Percentiles rank a stretch among this genome's conserved stretches.
These are phyloP conservation scores for Boletus sp. DNA, from an alignment of 1,284 basidiomycete genomes.

Conservation along the genomic window DNA sequence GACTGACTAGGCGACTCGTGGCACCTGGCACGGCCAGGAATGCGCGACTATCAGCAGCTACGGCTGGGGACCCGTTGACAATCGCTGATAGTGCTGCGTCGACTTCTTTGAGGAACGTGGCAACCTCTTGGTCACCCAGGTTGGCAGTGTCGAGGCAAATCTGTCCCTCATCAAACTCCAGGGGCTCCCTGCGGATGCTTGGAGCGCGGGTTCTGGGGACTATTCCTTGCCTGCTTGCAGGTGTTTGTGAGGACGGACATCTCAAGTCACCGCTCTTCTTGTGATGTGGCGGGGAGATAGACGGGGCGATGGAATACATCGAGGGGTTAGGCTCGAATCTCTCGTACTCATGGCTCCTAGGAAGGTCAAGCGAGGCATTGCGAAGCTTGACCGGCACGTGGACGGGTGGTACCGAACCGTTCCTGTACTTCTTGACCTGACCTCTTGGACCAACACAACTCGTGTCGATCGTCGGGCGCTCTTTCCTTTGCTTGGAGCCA, in stretches of 20 bases:
- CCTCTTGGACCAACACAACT: constrained; percentile 33
- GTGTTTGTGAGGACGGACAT: constrained; percentile 25
- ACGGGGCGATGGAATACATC: constrained; percentile 33
- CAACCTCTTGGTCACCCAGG: constrained; percentile 31
- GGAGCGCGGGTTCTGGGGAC: constrained; percentile 24
- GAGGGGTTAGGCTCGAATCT: constrained; percentile 30
- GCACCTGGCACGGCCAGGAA: constrained; percentile 30
- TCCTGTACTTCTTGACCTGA: constrained; percentile 33
- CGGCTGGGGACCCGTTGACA: constrained; percentile 27
- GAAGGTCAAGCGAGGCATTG: constrained; percentile 32
- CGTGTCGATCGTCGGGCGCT: constrained; percentile 33
- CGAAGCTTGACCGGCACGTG: constrained; percentile 30
- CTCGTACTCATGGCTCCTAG: constrained; percentile 25
- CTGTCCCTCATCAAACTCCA: constrained; percentile 32
- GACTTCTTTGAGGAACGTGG: constrained; percentile 33
- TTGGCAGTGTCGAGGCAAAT: constrained; percentile 33
- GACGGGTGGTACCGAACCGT: constrained; percentile 31
- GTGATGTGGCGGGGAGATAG: constrained; percentile 24
- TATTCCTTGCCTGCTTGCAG: constrained; percentile 31
- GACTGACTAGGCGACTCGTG: constrained; percentile 26
- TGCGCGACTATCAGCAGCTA: constrained; percentile 33
- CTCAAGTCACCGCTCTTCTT: constrained; percentile 26
- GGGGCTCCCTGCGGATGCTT: constrained; percentile 30
- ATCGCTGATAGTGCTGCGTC: constrained; percentile 29
- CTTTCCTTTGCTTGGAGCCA: constrained; percentile 27